Evolutionary conservation across 1,284 basidiomycete genomes (phyloP), one percentile per base, ranked within the genome.

Genomic region (Marasmius sp.): DNA sequence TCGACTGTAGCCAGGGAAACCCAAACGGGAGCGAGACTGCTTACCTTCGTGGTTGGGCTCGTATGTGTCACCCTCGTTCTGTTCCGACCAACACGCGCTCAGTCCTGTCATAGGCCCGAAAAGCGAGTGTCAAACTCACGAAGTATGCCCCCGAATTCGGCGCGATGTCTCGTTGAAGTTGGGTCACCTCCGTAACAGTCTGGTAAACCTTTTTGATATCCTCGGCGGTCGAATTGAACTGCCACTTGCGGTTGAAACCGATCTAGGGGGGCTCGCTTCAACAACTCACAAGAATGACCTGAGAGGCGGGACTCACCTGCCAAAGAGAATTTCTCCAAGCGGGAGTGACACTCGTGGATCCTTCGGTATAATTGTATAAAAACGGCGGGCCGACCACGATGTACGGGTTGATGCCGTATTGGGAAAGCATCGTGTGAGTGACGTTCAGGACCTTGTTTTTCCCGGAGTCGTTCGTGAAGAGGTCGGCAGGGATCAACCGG

Each of bases 51-150:
- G 77, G 60, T 85, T 75, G 4, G 79, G 78, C 67, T 87, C 84
- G 57, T 84, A 81, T 2, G 85, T 80, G 67, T 86, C 83, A 6
- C 79, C 83, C 69, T 86, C 85, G 64, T 85, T 87, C 83, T 84
- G 64, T 11, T 14, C 34, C 38, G 11, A 61, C 22, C 57, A 39
- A 58, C 55, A 61, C 59, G 58, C 53, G 61, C 41, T 61, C 33
- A 37, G 12, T 16, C 49, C 50, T 20, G 53, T 33, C 54, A 27
- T 34, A 58, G 58, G 63, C 50, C 20, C 36, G 52, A 52, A 51
- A 12, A 55, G 34, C n/a, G n/a, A n/a, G 16, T 14, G 22, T 20
- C 47, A n/a, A 37, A 74, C 78, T 67, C 60, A 83, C 81, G 60
- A 79, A 69, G 66, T 85, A 85, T n/a, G 83, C 81, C 0, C 76